phyloP scores from a whole-genome alignment of 176 grass and related monocot species.

The Rhynchospora breviuscula region DNA sequence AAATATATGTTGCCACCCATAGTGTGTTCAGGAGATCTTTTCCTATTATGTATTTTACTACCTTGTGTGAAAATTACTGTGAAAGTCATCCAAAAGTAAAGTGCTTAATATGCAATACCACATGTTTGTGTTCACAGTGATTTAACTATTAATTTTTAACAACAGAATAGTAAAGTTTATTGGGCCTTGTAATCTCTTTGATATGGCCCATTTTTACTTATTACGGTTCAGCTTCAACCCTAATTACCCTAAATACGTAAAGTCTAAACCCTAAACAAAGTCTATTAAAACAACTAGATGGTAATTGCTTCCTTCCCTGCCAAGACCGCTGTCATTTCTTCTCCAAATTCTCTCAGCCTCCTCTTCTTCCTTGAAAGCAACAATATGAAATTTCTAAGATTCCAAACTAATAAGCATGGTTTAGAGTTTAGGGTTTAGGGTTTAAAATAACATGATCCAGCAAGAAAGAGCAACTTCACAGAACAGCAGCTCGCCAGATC shows the following conservation, averaged over 20 bases:
- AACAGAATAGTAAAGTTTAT: background rate
- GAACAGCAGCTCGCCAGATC: background rate
- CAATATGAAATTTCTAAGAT: background rate
- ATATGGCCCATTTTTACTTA: background rate
- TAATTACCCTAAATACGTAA: background rate
- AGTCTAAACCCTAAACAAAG: background rate
- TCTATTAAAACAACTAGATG: background rate
- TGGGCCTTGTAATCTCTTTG: background rate
- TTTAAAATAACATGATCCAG: background rate
- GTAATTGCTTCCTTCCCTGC: background rate
- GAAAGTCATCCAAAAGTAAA: no score
- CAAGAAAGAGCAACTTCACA: background rate
- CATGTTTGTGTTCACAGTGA: background rate
- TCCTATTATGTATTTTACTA: background rate
- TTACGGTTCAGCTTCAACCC: background rate
- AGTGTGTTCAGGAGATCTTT: no score
- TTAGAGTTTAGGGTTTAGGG: background rate
- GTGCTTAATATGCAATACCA: background rate
- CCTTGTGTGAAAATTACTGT: background rate
- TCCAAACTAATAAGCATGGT: background rate
- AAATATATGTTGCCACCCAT: no score
- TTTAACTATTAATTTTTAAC: background rate
- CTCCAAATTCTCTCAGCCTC: background rate
- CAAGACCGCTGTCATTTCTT: background rate
- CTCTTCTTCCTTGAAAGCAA: background rate